A percentile compares a stretch with the other conserved stretches of the same genome.
Conservation (phyloP, 2,329 filamentous ascomycete species). For the Trichoderma polysporum region DNA sequence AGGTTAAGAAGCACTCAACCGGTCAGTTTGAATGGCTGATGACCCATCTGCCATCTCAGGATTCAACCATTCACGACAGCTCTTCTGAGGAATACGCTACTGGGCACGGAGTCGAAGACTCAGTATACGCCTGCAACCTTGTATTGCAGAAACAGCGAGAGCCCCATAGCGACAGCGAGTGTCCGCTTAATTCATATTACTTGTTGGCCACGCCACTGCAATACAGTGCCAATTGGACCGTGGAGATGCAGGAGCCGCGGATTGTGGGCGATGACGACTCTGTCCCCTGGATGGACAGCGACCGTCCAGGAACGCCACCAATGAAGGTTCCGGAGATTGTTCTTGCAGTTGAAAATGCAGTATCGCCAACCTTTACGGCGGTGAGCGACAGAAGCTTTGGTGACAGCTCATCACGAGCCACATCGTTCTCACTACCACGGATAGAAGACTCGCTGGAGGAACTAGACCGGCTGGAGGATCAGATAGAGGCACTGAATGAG, state of each 20-base stretch:
- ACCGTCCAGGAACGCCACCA: constrained; percentile 27
- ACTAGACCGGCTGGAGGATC: constrained; percentile 60
- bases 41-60: constrained; percentile 36
- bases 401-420: constrained; percentile 33
- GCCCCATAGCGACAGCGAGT: constrained; percentile 21
- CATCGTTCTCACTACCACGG: constrained; percentile 42
- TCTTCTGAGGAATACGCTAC: constrained; percentile 3
- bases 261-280: constrained; percentile 22
- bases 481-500: constrained; percentile 55
- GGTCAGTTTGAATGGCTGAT: constrained; percentile 54
- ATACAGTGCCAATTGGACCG: constrained; percentile 25
- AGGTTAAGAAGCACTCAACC: constrained; percentile 45
- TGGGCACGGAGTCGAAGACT: constrained; percentile 27
- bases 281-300: constrained; percentile 30
- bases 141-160: constrained; percentile 38
- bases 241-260: constrained; percentile 24
- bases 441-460: constrained; percentile 66
- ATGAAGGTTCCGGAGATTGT: constrained; percentile 34
- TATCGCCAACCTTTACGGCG: constrained; percentile 36
- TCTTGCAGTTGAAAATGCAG: constrained; percentile 33
- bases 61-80: constrained; percentile 26
- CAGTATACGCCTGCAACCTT: constrained; percentile 54
- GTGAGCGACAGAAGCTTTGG: constrained; percentile 38
- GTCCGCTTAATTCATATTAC: constrained; percentile 41
- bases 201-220: constrained; percentile 49